These are phyloP conservation scores for Monilinia vaccinii-corymbosi DNA, from an alignment of 2,329 filamentous ascomycete genomes.

Conservation along the genomic window DNA sequence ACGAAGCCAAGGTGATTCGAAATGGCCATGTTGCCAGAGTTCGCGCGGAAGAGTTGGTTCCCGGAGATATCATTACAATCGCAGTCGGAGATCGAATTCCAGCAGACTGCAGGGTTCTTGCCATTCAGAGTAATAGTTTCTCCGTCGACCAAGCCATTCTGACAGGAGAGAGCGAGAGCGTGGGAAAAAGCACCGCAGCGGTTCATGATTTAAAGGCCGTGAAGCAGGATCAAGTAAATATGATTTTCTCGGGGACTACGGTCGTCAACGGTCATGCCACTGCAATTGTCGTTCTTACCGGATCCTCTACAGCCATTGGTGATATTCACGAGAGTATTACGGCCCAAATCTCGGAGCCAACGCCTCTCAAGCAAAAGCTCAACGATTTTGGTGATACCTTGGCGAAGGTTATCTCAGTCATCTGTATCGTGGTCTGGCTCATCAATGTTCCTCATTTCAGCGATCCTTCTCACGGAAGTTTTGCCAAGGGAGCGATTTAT, in stretches of 20 bases:
- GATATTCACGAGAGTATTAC: conserved; percentile 99
- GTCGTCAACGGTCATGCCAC: conserved; percentile 90
- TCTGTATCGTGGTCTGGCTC: conserved; percentile 93
- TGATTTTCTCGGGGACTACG: conserved; percentile 96
- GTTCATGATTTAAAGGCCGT: conserved; percentile 77
- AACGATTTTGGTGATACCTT: conserved; percentile 95
- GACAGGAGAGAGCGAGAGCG: conserved; percentile 95
- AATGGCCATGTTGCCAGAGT: conserved; percentile 66
- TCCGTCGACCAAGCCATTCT: conserved; percentile 93
- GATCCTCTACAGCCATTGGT: conserved; percentile 85
- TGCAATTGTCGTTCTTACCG: conserved; percentile 84
- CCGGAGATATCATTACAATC: conserved; percentile 83
- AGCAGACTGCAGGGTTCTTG: conserved; percentile 82
- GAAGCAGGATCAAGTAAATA: conserved; percentile 95
- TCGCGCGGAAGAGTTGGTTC: conserved; percentile 95
- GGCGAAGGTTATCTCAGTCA: conserved; percentile 96
- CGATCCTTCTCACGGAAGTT: conserved; percentile 85
- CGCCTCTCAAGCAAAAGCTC: conserved; percentile 94
- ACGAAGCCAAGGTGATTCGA: conserved; percentile 88
- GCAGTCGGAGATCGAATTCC: conserved; percentile 88
- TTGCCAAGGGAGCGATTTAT: conserved; percentile 96
- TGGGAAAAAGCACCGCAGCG: conserved; percentile 66
- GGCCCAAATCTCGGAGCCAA: conserved; percentile 94
- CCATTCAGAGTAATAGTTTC: conserved; percentile 96
- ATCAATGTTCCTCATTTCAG: conserved; percentile 98